Conservation (phyloP, 306 rosid genomes). For the Canavalia ensiformis region DNA sequence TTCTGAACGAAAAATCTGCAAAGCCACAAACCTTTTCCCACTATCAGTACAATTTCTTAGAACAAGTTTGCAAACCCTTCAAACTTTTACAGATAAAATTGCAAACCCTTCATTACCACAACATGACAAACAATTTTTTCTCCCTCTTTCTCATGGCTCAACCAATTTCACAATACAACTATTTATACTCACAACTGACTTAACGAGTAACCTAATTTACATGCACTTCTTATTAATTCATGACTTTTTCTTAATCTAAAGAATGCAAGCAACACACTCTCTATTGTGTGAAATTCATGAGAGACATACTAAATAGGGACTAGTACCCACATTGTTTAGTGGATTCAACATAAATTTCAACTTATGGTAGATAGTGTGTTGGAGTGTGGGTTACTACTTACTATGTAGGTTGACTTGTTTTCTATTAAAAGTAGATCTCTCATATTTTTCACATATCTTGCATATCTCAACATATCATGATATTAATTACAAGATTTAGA, state of each 20-base stretch:
- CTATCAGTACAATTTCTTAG: neutral
- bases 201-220: neutral
- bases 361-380: neutral
- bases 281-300: neutral
- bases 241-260: neutral
- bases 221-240: neutral
- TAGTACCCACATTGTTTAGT: neutral
- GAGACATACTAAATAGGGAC: neutral
- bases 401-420: neutral
- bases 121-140: neutral
- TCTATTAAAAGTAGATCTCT: neutral
- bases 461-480: neutral
- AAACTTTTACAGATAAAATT: neutral
- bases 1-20: neutral
- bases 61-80: neutral
- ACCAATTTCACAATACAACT: neutral
- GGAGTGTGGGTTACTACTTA: neutral
- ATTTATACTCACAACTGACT: constrained; percentile 8
- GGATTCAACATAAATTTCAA: neutral
- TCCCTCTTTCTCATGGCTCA: neutral
- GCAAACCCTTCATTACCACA: neutral
- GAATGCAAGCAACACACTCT: neutral
- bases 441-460: neutral
- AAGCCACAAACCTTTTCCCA: neutral
- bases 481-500: neutral